These are phyloP conservation scores for Phytophthora cryptogea DNA, from an alignment of 352 stramenopile species.

Conservation along the genomic window DNA sequence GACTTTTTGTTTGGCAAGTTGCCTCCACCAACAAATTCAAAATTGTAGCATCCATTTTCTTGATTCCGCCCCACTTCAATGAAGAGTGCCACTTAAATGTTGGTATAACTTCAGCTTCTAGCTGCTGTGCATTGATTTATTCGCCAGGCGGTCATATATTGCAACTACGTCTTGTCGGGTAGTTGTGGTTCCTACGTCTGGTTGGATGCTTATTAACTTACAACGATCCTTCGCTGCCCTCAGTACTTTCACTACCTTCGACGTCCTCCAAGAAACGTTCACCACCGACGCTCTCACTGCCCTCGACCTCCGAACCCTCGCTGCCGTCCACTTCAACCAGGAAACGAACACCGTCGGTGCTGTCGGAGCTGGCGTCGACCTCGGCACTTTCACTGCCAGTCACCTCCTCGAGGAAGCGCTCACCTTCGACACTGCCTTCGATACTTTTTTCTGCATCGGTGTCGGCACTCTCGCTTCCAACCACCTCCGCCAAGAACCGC, in stretches of 20 bases:
- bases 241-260: not conserved
- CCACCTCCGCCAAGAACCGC: not conserved
- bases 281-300: not conserved
- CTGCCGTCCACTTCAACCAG: slow-evolving; percentile 3
- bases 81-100: not conserved
- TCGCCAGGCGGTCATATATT: not conserved
- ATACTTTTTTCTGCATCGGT: not conserved
- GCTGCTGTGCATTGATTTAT: not conserved
- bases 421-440: not conserved
- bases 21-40: too few species aligned
- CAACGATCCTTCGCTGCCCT: slow-evolving; percentile 12
- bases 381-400: not conserved
- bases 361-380: not conserved
- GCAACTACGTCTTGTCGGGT: not conserved
- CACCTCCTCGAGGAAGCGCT: not conserved
- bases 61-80: not conserved
- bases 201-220: not conserved
- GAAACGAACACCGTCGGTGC: slow-evolving; percentile 1
- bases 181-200: not conserved
- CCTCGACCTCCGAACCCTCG: not conserved
- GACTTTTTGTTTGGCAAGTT: too few species aligned
- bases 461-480: not conserved
- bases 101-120: not conserved
- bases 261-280: not conserved
- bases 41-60: too few species aligned